A percentile compares a stretch with the other conserved stretches of the same genome.
Evolutionary conservation across 2,329 filamentous ascomycete genomes (phyloP).

Genomic region (Trichoderma atroviride): DNA sequence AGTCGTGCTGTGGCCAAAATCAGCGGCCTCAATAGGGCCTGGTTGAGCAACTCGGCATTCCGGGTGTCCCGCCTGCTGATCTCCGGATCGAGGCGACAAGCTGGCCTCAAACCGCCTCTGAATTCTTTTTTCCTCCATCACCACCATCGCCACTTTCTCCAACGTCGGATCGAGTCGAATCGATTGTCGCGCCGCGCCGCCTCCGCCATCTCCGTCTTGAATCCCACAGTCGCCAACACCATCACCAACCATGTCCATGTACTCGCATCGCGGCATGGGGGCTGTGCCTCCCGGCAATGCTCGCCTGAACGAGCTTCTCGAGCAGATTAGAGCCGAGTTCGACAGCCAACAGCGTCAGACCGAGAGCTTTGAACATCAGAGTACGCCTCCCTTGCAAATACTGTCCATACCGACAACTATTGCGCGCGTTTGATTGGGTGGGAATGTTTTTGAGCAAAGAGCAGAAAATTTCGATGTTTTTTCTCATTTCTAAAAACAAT

Average conservation of each 20-base stretch:
- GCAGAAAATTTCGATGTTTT: not conserved
- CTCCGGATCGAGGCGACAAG: slow-evolving; percentile 26
- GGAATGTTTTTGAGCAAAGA: not conserved
- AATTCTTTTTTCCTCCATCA: not conserved
- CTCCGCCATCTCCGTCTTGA: slow-evolving; percentile 20
- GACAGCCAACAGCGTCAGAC: slow-evolving; percentile 79
- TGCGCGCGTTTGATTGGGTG: not conserved
- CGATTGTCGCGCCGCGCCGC: slow-evolving; percentile 17
- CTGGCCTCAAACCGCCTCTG: slow-evolving; percentile 19
- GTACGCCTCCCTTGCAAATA: slow-evolving; percentile 60
- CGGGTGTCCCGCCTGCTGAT: slow-evolving; percentile 26
- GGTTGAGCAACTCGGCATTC: slow-evolving; percentile 25
- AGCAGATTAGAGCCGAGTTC: slow-evolving; percentile 88
- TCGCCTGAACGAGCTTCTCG: slow-evolving; percentile 87
- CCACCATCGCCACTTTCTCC: slow-evolving; percentile 10
- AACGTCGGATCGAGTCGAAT: not conserved
- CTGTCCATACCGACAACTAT: not conserved
- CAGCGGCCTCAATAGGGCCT: slow-evolving; percentile 21
- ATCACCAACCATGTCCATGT: slow-evolving; percentile 68
- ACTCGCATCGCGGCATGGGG: slow-evolving; percentile 85
- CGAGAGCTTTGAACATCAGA: slow-evolving; percentile 89
- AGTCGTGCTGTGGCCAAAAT: not conserved
- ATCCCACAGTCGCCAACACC: not conserved
- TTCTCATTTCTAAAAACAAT: not conserved
- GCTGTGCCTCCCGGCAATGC: slow-evolving; percentile 63